These are phyloP conservation scores for Neurospora sp. DNA, from an alignment of 495 filamentous ascomycete genomes.

Conservation along the genomic window DNA sequence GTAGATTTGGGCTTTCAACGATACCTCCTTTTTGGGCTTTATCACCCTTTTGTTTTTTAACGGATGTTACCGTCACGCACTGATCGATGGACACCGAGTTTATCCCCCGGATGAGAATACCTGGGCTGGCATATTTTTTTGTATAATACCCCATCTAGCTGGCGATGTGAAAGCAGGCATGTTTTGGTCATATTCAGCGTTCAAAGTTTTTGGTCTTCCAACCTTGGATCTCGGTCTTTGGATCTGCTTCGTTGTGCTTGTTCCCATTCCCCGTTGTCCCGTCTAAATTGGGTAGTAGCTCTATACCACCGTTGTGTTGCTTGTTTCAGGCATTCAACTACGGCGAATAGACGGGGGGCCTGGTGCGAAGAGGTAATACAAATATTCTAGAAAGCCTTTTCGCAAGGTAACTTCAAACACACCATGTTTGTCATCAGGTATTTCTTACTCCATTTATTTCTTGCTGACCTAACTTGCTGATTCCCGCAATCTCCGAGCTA, in stretches of 20 bases:
- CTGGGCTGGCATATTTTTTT: slow-evolving; percentile 15
- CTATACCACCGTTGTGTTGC: not conserved
- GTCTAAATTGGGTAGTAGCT: not conserved
- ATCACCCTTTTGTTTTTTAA: slow-evolving; percentile 1
- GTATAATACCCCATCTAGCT: slow-evolving; percentile 25
- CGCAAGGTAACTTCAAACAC: not conserved
- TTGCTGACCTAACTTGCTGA: not conserved
- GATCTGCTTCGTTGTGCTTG: not conserved
- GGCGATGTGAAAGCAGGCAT: slow-evolving; percentile 4
- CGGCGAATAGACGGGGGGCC: not conserved
- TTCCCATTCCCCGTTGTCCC: not conserved
- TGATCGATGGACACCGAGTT: not conserved
- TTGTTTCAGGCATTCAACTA: not conserved
- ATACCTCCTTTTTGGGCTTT: not conserved
- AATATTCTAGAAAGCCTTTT: not conserved
- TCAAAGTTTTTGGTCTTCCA: not conserved
- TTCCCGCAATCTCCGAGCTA: not conserved
- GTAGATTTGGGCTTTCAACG: not conserved
- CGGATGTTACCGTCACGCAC: not conserved
- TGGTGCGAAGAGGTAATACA: not conserved
- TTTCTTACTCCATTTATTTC: not conserved
- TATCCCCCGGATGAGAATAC: slow-evolving; percentile 2
- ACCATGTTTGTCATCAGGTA: not conserved
- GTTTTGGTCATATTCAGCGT: not conserved
- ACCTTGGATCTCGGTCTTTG: not conserved